These are phyloP conservation scores for Tetrapisispora fleetii DNA, from an alignment of 805 yeast genomes.

Conservation along the genomic window DNA sequence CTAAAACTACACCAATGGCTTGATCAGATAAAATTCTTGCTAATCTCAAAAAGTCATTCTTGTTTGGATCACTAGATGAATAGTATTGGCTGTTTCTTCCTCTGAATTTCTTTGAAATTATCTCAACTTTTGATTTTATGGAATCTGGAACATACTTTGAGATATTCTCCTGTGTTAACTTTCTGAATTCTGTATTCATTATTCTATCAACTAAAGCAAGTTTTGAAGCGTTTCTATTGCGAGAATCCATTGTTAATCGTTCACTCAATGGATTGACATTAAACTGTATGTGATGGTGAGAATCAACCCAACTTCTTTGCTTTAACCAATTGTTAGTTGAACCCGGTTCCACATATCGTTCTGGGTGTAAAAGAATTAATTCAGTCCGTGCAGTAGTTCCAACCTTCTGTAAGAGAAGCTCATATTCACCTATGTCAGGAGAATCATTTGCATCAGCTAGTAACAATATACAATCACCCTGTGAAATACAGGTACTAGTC, in stretches of 20 bases:
- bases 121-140: constrained; percentile 31
- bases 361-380: constrained; percentile 73
- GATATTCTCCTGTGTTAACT: constrained; percentile 24
- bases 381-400: constrained; percentile 85
- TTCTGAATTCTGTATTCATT: constrained; percentile 25
- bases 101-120: constrained; percentile 26
- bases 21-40: constrained; percentile 88
- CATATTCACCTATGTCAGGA: constrained; percentile 78
- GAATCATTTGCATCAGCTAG: constrained; percentile 74
- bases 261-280: constrained; percentile 13
- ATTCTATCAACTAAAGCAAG: constrained; percentile 19
- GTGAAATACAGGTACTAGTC: constrained; percentile 88
- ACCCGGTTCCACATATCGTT: constrained; percentile 74
- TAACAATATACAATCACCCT: constrained; percentile 88
- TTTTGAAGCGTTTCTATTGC: constrained; percentile 11
- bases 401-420: constrained; percentile 58
- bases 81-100: constrained; percentile 20
- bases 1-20: constrained; percentile 87
- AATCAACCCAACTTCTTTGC: constrained; percentile 79
- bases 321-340: constrained; percentile 78
- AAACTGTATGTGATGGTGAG: constrained; percentile 86
- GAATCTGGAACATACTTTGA: constrained; percentile 26
- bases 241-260: constrained; percentile 14
- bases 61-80: constrained; percentile 40
- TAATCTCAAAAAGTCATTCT: constrained; percentile 79